phyloP scores from a whole-genome alignment of 148 eudicot species.

The Vaccinium myrtillus region DNA sequence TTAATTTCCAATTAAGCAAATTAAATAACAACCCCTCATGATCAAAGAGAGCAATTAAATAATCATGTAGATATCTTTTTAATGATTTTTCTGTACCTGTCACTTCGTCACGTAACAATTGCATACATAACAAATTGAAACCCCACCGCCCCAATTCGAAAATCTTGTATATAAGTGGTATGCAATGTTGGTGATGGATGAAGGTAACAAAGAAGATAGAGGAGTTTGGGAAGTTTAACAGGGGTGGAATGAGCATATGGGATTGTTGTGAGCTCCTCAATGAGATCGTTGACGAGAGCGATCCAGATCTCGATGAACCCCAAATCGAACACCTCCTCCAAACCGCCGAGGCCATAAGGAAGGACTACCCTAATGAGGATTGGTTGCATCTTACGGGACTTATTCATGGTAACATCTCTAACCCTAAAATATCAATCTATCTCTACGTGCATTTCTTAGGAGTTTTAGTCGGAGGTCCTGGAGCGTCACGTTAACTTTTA shows the following conservation, averaged over 20 bases:
- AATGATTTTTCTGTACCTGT: too few species aligned
- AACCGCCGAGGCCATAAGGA: constrained; percentile 30
- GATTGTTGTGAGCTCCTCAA: constrained; percentile 33
- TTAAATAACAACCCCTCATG: neutral
- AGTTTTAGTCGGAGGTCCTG: too few species aligned
- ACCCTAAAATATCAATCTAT: neutral
- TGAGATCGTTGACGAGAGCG: constrained; percentile 26
- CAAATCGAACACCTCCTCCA: constrained; percentile 34
- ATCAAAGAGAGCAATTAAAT: too few species aligned
- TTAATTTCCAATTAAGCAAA: too few species aligned
- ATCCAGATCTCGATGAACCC: constrained; percentile 36
- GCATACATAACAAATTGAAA: neutral
- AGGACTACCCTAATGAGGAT: constrained; percentile 30
- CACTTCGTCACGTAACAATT: too few species aligned
- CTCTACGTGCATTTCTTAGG: neutral
- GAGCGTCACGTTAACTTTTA: too few species aligned
- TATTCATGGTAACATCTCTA: constrained; percentile 24
- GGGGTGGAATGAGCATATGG: constrained; percentile 27
- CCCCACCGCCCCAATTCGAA: neutral
- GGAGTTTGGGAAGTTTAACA: constrained; percentile 13
- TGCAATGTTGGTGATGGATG: neutral
- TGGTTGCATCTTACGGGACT: constrained; percentile 33
- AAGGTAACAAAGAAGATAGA: constrained; percentile 18
- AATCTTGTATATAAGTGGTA: neutral
- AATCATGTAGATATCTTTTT: too few species aligned